These are phyloP conservation scores for Pharus latifolius DNA, from an alignment of 176 grass and related monocot species.

Conservation along the genomic window DNA sequence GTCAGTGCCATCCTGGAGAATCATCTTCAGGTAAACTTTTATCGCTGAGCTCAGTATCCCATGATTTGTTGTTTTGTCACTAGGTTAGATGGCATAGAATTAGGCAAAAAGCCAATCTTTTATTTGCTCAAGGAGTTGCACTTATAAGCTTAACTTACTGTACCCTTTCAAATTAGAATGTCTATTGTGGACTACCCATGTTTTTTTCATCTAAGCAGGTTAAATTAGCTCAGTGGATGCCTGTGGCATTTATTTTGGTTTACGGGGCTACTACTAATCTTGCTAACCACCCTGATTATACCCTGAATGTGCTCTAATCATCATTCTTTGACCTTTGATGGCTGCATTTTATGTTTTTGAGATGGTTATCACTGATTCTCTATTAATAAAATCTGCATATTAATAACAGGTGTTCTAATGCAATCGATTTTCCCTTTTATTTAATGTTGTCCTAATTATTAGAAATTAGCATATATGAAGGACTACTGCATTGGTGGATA, in stretches of 20 bases:
- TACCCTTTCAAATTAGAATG: not conserved
- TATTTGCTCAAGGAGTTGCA: not conserved
- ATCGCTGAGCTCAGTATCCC: not conserved
- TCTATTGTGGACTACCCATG: not conserved
- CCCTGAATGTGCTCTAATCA: not conserved
- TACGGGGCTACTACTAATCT: not conserved
- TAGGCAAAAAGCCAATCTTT: not conserved
- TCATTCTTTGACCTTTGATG: not conserved
- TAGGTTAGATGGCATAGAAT: not conserved
- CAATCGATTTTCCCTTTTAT: not conserved
- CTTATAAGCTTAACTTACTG: not conserved
- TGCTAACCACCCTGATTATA: not conserved
- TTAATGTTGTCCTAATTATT: not conserved
- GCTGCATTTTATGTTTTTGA: too few relatives aligned
- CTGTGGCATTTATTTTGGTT: not conserved
- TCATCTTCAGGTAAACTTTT: conserved; percentile 60
- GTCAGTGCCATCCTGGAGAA: conserved; percentile 10
- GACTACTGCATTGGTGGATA: not conserved
- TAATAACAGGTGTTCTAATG: too few relatives aligned
- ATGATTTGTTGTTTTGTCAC: not conserved
- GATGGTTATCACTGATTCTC: too few relatives aligned
- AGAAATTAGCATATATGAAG: not conserved
- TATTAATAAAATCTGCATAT: too few relatives aligned
- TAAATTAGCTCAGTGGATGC: too few relatives aligned
- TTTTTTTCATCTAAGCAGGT: not conserved